phyloP scores from a whole-genome alignment of 1,284 basidiomycete genomes.

The Laetiporus sulphureus region DNA sequence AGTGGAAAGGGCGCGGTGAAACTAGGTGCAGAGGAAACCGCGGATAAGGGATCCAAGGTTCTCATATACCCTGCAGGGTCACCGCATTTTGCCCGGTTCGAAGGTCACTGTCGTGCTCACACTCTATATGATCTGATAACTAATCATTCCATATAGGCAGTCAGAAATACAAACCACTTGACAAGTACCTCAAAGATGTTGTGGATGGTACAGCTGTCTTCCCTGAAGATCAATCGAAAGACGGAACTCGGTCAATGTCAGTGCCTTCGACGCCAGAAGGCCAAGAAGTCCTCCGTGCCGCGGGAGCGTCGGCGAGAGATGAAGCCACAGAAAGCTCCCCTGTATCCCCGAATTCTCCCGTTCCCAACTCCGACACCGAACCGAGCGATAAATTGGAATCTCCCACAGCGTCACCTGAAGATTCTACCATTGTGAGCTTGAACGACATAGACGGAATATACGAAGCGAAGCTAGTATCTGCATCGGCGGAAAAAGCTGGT shows the following conservation, averaged over 20 bases:
- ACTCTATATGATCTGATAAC: not conserved
- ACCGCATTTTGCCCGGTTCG: conserved; percentile 45
- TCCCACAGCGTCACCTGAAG: no score
- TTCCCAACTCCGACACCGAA: no score
- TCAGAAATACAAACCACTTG: conserved; percentile 57
- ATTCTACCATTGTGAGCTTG: no score
- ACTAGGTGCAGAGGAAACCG: conserved; percentile 48
- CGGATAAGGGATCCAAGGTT: conserved; percentile 55
- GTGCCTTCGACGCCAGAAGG: no score
- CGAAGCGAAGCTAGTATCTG: not conserved
- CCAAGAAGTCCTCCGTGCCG: no score
- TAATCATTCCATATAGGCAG: conserved; percentile 37
- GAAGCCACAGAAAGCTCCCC: no score
- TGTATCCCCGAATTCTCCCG: no score
- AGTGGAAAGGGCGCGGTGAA: conserved; percentile 50
- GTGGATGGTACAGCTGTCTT: conserved; percentile 60
- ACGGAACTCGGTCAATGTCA: conserved; percentile 32
- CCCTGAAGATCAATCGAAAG: conserved; percentile 31
- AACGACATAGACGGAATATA: no score
- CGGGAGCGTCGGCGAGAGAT: no score
- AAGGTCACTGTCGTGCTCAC: conserved; percentile 40
- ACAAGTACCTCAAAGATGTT: conserved; percentile 62
- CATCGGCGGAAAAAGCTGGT: no score
- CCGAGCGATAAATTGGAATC: no score
- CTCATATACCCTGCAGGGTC: conserved; percentile 58